Percentiles rank a stretch among this genome's conserved stretches.
Conservation (phyloP, 768 basidiomycete species). For the Amanita exitialis region DNA sequence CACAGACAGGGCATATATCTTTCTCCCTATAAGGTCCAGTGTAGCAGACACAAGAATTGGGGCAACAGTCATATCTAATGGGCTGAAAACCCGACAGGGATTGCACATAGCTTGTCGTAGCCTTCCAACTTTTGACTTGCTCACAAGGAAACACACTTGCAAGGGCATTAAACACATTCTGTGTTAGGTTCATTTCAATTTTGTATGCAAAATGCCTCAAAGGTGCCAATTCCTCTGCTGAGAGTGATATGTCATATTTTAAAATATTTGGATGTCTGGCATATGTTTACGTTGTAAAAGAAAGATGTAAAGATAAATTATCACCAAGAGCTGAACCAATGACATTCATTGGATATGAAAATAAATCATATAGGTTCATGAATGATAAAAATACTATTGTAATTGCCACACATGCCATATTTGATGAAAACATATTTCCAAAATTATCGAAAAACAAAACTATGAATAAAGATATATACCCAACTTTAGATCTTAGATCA, state of each 20-base stretch:
- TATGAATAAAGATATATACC: too few species aligned
- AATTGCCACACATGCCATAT: too few species aligned
- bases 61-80: constrained; percentile 28
- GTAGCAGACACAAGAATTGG: constrained; percentile 29
- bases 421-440: too few species aligned
- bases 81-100: constrained; percentile 15
- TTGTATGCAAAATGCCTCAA: not conserved
- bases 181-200: not conserved
- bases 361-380: too few species aligned
- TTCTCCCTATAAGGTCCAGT: constrained; percentile 19
- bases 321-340: too few species aligned
- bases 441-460: too few species aligned
- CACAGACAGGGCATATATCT: constrained; percentile 14
- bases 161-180: not conserved
- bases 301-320: too few species aligned
- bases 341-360: too few species aligned
- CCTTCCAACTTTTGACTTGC: not conserved
- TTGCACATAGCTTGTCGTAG: constrained; percentile 7
- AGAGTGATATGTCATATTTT: not conserved
- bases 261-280: too few species aligned
- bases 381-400: too few species aligned
- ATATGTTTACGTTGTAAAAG: too few species aligned
- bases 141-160: not conserved
- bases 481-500: too few species aligned
- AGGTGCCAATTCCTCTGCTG: not conserved